These are phyloP conservation scores for Metarhizium anisopliae DNA, from an alignment of 2,329 filamentous ascomycete species.

Conservation along the genomic window DNA sequence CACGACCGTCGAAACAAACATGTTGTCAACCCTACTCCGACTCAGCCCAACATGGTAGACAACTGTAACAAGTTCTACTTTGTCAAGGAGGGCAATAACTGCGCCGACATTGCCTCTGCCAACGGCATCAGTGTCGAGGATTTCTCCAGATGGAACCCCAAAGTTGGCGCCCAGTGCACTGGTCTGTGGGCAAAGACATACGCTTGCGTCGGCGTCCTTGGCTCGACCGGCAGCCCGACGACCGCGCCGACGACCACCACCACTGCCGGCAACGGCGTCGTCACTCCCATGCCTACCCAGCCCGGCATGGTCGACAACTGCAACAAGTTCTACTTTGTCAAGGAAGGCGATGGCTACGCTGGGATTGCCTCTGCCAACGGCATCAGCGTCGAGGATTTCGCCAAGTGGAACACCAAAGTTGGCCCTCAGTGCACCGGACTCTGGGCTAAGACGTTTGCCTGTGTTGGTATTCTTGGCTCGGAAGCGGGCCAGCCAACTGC, in stretches of 20 bases:
- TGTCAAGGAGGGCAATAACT: slow-evolving; percentile 11
- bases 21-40: not conserved
- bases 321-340: slow-evolving; percentile 9
- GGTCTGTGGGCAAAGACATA: slow-evolving; percentile 11
- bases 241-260: not conserved
- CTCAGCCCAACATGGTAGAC: slow-evolving; percentile 3
- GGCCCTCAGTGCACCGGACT: no score
- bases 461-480: no score
- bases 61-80: slow-evolving; percentile 7
- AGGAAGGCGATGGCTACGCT: slow-evolving; percentile 11
- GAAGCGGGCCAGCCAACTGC: no score
- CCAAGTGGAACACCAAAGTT: no score
- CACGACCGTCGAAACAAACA: no score
- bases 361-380: no score
- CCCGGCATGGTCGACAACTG: slow-evolving; percentile 6
- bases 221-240: not conserved
- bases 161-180: slow-evolving; percentile 15
- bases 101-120: slow-evolving; percentile 10
- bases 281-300: slow-evolving; percentile 7
- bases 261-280: not conserved
- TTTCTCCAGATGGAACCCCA: slow-evolving; percentile 22
- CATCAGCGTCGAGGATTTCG: no score
- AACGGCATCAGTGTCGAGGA: slow-evolving; percentile 13
- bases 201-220: slow-evolving; percentile 6
- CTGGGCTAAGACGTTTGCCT: no score